Conservation (phyloP, 495 filamentous ascomycete species). For the Acidiella bohemica region DNA sequence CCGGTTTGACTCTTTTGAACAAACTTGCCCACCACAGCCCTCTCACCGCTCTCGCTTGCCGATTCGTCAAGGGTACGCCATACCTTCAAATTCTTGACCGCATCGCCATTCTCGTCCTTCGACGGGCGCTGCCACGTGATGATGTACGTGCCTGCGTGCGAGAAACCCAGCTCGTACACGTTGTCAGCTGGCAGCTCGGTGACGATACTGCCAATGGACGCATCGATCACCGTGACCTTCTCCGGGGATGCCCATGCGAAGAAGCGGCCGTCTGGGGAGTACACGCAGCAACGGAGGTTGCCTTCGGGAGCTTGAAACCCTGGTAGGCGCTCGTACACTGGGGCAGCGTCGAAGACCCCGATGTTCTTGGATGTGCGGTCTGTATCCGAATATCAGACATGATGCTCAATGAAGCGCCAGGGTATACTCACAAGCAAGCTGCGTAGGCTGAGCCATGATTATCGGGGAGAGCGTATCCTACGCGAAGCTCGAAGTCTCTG, state of each 20-base stretch:
- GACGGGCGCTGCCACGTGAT: slow-evolving; percentile 92
- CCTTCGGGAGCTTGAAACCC: slow-evolving; percentile 82
- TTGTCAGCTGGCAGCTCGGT: slow-evolving; percentile 61
- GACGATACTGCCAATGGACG: slow-evolving; percentile 63
- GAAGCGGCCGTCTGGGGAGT: slow-evolving; percentile 89
- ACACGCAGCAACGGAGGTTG: slow-evolving; percentile 83
- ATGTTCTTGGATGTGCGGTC: slow-evolving; percentile 91
- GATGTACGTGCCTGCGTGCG: slow-evolving; percentile 76
- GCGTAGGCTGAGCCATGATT: slow-evolving; percentile 73
- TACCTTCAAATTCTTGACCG: slow-evolving; percentile 90
- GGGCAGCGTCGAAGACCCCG: slow-evolving; percentile 79
- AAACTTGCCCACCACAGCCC: slow-evolving; percentile 67
- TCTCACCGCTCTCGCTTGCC: slow-evolving; percentile 36
- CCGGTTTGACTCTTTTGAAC: slow-evolving; percentile 91
- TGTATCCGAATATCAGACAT: slow-evolving; percentile 23
- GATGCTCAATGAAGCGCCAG: neutral
- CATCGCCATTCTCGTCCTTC: slow-evolving; percentile 86
- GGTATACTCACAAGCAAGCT: slow-evolving; percentile 60
- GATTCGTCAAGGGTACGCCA: slow-evolving; percentile 63
- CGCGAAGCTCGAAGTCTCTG: neutral
- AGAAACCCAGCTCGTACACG: slow-evolving; percentile 90
- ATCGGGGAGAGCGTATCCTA: neutral
- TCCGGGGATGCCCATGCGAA: slow-evolving; percentile 90
- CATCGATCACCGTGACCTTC: slow-evolving; percentile 71
- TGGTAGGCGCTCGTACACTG: slow-evolving; percentile 71